Conservation (phyloP, 176 grass and related monocot genomes). For the Elymus sibiricus region DNA sequence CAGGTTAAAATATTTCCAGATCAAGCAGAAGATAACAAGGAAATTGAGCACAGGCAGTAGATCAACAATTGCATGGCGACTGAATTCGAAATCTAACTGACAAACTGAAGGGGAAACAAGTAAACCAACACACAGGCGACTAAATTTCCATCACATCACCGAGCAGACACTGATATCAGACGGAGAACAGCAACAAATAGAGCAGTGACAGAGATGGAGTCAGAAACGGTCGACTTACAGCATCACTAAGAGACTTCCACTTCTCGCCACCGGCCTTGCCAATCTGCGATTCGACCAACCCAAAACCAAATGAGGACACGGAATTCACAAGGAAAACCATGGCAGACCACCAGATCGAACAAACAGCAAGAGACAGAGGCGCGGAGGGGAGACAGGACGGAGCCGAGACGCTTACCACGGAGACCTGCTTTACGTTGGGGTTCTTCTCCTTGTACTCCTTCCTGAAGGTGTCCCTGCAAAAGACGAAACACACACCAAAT, state of each 20-base stretch:
- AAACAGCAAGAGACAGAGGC: too few species aligned
- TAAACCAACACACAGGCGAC: too few species aligned
- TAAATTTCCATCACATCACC: too few species aligned
- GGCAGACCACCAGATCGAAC: not conserved
- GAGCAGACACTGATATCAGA: too few species aligned
- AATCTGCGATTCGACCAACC: slow-evolving; percentile 34
- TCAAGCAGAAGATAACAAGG: too few species aligned
- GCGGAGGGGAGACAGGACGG: not conserved
- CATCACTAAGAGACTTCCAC: slow-evolving; percentile 85
- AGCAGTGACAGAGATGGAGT: not conserved
- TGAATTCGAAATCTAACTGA: too few species aligned
- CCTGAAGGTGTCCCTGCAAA: slow-evolving; percentile 71
- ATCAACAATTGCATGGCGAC: too few species aligned
- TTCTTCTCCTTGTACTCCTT: slow-evolving; percentile 83
- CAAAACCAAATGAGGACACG: slow-evolving; percentile 1
- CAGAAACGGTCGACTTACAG: slow-evolving; percentile 18
- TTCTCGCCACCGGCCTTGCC: slow-evolving; percentile 87
- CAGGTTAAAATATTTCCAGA: too few species aligned
- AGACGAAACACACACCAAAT: not conserved
- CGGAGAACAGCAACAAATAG: not conserved
- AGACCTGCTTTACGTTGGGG: slow-evolving; percentile 68
- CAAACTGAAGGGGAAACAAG: too few species aligned
- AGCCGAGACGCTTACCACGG: slow-evolving; percentile 41
- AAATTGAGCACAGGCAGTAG: too few species aligned
- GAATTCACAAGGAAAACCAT: rapidly evolving